Conservation (phyloP, 495 filamentous ascomycete genomes). For the Trichoderma asperelloides region DNA sequence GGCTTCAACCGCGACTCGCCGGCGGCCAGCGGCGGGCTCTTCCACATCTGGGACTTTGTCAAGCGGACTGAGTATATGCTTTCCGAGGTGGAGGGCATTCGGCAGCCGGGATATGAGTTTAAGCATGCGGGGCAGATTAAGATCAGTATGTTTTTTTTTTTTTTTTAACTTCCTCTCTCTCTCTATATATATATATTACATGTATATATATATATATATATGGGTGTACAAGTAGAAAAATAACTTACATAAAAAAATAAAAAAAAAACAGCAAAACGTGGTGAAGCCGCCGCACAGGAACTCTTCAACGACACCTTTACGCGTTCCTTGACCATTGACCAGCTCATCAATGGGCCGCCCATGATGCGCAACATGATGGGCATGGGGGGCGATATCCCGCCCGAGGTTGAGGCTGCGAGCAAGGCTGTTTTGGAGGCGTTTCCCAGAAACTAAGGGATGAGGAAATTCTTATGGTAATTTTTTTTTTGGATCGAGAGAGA, state of each 20-base stretch:
- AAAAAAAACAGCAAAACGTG: slow-evolving; percentile 9
- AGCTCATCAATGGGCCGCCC: slow-evolving; percentile 7
- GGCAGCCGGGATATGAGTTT: slow-evolving; percentile 13
- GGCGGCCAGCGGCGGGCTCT: slow-evolving; percentile 11
- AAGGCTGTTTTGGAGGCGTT: background rate
- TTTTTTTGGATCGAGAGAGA: too few relatives aligned
- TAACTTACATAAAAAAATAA: background rate
- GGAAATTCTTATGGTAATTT: too few relatives aligned
- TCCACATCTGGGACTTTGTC: slow-evolving; percentile 22
- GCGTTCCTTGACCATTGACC: slow-evolving; percentile 9
- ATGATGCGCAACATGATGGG: slow-evolving; percentile 14
- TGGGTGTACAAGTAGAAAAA: background rate
- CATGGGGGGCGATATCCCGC: background rate
- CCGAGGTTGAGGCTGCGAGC: background rate
- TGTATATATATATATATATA: slow-evolving; percentile 2
- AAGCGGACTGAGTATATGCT: slow-evolving; percentile 22
- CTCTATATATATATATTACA: background rate
- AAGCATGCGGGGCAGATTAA: slow-evolving; percentile 15
- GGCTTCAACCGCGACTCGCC: slow-evolving; percentile 7
- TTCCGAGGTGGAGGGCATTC: slow-evolving; percentile 21
- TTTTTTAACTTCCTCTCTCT: background rate
- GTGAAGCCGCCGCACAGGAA: background rate
- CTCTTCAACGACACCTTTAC: slow-evolving; percentile 12
- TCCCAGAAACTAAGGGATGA: background rate
- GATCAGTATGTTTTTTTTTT: background rate